Base-by-base conservation (phyloP, 495 filamentous ascomycete species). In the Podospora comata region DNA sequence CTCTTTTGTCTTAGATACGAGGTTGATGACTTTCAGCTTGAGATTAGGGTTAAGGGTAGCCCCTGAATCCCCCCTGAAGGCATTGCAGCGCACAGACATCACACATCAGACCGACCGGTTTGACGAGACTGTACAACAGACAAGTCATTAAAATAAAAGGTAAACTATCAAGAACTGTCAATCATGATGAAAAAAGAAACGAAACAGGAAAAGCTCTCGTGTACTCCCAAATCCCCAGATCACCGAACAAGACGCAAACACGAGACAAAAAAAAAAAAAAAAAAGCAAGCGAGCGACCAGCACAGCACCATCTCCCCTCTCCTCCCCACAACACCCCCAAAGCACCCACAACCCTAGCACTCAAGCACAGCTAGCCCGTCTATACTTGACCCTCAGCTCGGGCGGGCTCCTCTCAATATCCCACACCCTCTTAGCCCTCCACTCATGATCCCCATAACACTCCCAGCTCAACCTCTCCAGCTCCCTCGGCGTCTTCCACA, bases 291-390 rank as follows among this genome's bases (percentile, higher is more conserved):
- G 57, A 53, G 26, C n/a, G n/a, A 64, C 20, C 39, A 59, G 26
- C 26, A 59, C 56, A 20, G 5, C 2, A 59, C 39, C 39, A 54
- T 55, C 32, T 44, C 7, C 9, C 13, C 32, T 57, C 54, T 23
- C 20, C 54, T 0, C 4, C 54, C 5, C 4, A 57, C 19, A 5
- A 20, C 54, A 57, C 4, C 62, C 16, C 53, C 34, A 20, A 64
- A 9, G 34, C 23, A 20, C 15, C 19, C 5, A 18, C 16, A 3
- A 9, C 61, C 32, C 30, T 30, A 20, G 11, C 58, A 61, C 39
- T 73, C 69, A 77, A 70, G 73, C 75, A 69, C 75, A 77, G 30
- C 75, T 77, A 53, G 71, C 70, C 55, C 75, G 60, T 5, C 72
- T 68, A 67, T 72, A 69, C 67, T 75, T 72, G 2, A 76, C 71